phyloP scores from a whole-genome alignment of 164 flowering plant species.

The Aristolochia californica region DNA sequence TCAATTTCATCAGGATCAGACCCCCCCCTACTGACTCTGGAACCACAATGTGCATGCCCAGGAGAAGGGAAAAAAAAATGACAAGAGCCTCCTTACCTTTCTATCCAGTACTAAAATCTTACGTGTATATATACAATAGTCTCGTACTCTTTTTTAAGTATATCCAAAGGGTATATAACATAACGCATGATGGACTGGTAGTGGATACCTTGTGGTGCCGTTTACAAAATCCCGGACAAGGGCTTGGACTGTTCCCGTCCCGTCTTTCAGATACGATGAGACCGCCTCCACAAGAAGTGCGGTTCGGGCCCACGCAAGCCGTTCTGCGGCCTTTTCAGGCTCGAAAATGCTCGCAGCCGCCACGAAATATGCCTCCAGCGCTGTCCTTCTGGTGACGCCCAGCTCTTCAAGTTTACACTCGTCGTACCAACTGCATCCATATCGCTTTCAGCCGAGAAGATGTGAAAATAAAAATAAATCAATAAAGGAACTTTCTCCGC shows the following conservation, averaged over 20 bases:
- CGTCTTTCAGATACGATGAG: conserved; percentile 17
- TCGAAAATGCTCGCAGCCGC: conserved; percentile 68
- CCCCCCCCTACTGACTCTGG: too few species aligned
- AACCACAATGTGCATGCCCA: too few species aligned
- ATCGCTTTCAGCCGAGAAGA: not conserved
- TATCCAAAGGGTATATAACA: too few species aligned
- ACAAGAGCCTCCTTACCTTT: too few species aligned
- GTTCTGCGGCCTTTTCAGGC: conserved; percentile 39
- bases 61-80: too few species aligned
- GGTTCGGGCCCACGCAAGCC: conserved; percentile 76
- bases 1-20: too few species aligned
- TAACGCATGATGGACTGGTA: too few species aligned
- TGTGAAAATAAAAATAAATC: too few species aligned
- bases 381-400: conserved; percentile 36
- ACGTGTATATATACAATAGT: too few species aligned
- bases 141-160: too few species aligned
- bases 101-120: too few species aligned
- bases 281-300: conserved; percentile 36
- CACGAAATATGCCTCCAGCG: conserved; percentile 39
- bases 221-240: conserved; percentile 32
- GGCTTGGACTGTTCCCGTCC: conserved; percentile 18
- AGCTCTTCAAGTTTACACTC: conserved; percentile 26
- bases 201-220: not conserved
- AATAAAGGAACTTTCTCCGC: too few species aligned
- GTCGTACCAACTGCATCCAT: conserved; percentile 56